A percentile compares a stretch with the other conserved stretches of the same genome.
Conservation (phyloP, 1,284 basidiomycete genomes). For the Chalciporus piperatoides region DNA sequence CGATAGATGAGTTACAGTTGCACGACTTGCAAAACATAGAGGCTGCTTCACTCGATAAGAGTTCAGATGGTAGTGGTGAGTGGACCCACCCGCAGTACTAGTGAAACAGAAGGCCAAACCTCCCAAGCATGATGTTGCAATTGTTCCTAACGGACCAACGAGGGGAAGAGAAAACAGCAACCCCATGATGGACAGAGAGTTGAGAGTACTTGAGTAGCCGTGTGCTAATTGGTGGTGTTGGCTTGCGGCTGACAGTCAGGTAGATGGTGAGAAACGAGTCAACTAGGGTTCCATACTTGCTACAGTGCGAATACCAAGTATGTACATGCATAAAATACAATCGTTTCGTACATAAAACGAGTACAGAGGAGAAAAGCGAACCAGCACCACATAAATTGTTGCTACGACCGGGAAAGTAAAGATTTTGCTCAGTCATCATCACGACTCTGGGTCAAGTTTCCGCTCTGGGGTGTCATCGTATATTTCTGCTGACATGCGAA, state of each 20-base stretch:
- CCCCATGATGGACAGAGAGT: conserved; percentile 51
- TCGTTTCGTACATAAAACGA: background rate
- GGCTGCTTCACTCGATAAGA: conserved; percentile 42
- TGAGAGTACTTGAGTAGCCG: background rate
- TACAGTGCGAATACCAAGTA: too few species aligned
- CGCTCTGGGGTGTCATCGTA: background rate
- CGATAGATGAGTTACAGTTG: conserved; percentile 98
- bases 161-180: conserved; percentile 85
- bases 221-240: background rate
- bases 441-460: background rate
- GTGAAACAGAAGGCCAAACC: conserved; percentile 82
- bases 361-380: background rate
- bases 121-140: conserved; percentile 78
- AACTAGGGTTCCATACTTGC: too few species aligned
- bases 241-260: too few species aligned
- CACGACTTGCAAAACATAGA: conserved; percentile 99
- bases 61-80: conserved; percentile 1
- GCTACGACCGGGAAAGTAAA: too few species aligned
- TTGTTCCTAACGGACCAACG: conserved; percentile 70
- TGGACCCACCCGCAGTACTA: conserved; percentile 66
- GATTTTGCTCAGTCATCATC: too few species aligned
- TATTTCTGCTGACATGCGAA: conserved; percentile 1
- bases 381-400: background rate
- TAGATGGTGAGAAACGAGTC: too few species aligned
- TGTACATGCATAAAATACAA: too few species aligned